Evolutionary conservation across 1,139 yeast genomes (phyloP), one percentile per base, ranked within the genome.

Genomic region (Sugiyamaella pinicola): DNA sequence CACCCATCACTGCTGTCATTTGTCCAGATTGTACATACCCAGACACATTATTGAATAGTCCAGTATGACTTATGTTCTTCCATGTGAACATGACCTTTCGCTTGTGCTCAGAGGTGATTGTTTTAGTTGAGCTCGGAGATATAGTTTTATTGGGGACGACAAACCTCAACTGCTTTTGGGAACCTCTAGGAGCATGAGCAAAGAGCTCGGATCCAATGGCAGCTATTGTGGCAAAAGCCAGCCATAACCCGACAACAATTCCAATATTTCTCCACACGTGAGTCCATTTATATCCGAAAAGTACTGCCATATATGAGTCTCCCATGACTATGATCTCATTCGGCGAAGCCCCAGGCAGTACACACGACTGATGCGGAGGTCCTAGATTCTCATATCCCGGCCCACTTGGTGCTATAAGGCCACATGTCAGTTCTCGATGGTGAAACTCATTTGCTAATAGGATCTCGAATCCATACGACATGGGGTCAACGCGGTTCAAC

Each of bases 241-340:
- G 67, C 56, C 80, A 75, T 74, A 81, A 81, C 33, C 78, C 85
- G 58, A 82, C 64, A 51, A 80, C 69, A 51, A 83, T 75, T 63
- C 87, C 88, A 69, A 84, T 74, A 64, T 83, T 81, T 69, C 87
- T 77, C 88, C 89, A 84, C 46, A 80, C 79, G 59, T 84, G 85
- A 21, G 66, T 63, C 63, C 76, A 80, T 43, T 66, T 66, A 67
- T 71, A 81, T 44, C 76, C 71, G 54, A 71, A 71, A 13, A 70
- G 61, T 18, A 62, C 64, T 35, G 59, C 57, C 39, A 82, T 63
- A 61, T 81, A 82, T 18, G 64, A 63, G 58, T 78, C 82, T 57
- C 86, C 87, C 42, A 61, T 61, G 15, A 82, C 83, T 60, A 64
- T 68, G 18, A 62, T 57, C 42, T 69, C 67, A 49, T 83, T 84